These are phyloP conservation scores for Fusarium marasasianum DNA, from an alignment of 2,329 filamentous ascomycete species.

Conservation along the genomic window DNA sequence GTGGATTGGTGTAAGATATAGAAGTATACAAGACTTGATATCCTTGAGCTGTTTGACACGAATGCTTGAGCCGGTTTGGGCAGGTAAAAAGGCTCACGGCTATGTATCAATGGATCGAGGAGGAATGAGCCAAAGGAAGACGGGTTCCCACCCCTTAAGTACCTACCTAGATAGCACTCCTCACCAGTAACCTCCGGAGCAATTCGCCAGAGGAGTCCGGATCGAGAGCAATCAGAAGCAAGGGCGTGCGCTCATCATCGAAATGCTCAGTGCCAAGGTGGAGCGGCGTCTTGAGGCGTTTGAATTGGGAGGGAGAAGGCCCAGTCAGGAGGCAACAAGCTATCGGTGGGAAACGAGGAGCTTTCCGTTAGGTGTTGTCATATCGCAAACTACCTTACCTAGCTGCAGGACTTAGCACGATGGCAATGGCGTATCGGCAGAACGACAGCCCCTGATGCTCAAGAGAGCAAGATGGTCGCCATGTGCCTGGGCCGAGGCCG, in stretches of 20 bases:
- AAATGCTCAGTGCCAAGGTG: conserved; percentile 41
- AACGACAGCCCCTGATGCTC: conserved; percentile 17
- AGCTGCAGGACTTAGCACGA: conserved; percentile 36
- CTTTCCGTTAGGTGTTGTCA: conserved; percentile 37
- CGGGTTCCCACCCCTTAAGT: conserved; percentile 44
- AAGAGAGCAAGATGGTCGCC: conserved; percentile 27
- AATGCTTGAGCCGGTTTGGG: conserved; percentile 22
- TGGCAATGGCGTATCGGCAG: conserved; percentile 29
- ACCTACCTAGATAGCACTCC: conserved; percentile 30
- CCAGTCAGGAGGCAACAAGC: conserved; percentile 43
- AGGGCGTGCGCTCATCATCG: conserved; percentile 41
- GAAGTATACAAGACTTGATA: conserved; percentile 14
- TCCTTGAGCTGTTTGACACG: conserved; percentile 20
- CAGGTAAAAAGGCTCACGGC: conserved; percentile 6
- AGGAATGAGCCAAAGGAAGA: conserved; percentile 20
- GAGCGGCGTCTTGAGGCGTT: conserved; percentile 26
- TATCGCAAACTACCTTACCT: conserved; percentile 24
- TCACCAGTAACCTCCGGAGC: conserved; percentile 29
- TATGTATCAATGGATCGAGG: conserved; percentile 28
- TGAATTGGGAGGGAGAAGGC: conserved; percentile 22
- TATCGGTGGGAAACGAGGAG: conserved; percentile 39
- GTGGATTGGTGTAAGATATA: conserved; percentile 25
- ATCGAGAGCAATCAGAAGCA: conserved; percentile 9
- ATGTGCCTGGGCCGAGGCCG: conserved; percentile 42
- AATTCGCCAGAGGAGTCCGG: conserved; percentile 28